Evolutionary conservation across 371 early-diverging fungal species (phyloP).

Genomic region (Sporodiniella umbellata): DNA sequence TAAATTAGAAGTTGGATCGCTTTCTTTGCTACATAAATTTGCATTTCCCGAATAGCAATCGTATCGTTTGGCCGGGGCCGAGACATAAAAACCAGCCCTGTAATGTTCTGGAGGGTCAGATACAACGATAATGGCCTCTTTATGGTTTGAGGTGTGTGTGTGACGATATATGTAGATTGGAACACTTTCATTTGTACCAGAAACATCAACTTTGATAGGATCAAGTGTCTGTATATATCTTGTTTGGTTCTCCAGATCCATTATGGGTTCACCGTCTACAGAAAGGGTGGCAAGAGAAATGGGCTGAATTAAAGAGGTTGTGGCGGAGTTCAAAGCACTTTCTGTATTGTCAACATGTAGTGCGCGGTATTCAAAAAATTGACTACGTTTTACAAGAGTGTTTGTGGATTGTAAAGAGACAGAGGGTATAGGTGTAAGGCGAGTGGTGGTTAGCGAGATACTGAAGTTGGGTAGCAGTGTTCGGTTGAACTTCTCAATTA

Average conservation of each 20-base stretch:
- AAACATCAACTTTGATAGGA: not conserved
- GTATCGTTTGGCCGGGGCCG: slow-evolving; percentile 1
- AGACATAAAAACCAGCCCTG: slow-evolving; percentile 9
- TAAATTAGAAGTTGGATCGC: not conserved
- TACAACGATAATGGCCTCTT: slow-evolving; percentile 3
- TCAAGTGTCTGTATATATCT: not conserved
- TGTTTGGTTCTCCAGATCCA: not conserved
- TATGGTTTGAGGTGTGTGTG: not conserved
- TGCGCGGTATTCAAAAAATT: too few relatives aligned
- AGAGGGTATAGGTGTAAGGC: not conserved
- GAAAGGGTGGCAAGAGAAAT: not conserved
- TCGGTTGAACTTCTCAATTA: slow-evolving; percentile 3
- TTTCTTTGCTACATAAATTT: not conserved
- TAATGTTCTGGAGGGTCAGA: not conserved
- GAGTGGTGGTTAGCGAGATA: not conserved
- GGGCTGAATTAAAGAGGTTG: not conserved
- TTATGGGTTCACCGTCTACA: not conserved
- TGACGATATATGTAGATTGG: slow-evolving; percentile 1
- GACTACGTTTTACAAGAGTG: not conserved
- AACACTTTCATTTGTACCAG: not conserved
- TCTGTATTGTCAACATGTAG: not conserved
- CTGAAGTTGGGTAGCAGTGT: not conserved
- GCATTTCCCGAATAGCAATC: slow-evolving; percentile 1
- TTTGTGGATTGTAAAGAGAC: not conserved
- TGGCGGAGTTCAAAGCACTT: not conserved